Conservation (phyloP, 805 yeast genomes). For the Metschnikowia henanensis region DNA sequence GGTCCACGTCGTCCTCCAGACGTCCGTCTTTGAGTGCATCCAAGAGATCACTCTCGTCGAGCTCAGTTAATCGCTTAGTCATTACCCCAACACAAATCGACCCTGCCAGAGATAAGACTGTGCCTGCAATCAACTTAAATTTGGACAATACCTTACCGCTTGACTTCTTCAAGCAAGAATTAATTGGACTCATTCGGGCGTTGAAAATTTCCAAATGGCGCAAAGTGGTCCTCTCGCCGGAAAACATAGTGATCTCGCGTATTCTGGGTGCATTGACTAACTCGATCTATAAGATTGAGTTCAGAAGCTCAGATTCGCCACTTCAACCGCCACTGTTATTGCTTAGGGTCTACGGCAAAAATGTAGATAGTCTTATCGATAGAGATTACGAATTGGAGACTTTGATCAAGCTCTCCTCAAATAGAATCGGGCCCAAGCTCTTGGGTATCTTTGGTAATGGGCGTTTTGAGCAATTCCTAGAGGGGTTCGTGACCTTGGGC, state of each 20-base stretch:
- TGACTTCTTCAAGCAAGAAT: slow-evolving; percentile 84
- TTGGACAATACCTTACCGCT: slow-evolving; percentile 77
- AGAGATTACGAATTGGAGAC: slow-evolving; percentile 76
- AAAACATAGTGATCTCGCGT: slow-evolving; percentile 54
- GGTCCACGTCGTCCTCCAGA: slow-evolving; percentile 34
- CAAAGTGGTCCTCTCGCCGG: slow-evolving; percentile 42
- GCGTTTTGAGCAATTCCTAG: slow-evolving; percentile 88
- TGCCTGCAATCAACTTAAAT: slow-evolving; percentile 54
- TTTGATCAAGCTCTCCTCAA: slow-evolving; percentile 68
- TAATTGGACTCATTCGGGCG: slow-evolving; percentile 60
- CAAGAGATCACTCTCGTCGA: slow-evolving; percentile 36
- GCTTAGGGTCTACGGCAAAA: slow-evolving; percentile 84
- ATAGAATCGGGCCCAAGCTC: slow-evolving; percentile 84
- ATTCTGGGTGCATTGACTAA: slow-evolving; percentile 95
- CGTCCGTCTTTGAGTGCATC: slow-evolving; percentile 33
- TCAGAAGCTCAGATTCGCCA: slow-evolving; percentile 36
- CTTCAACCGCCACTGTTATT: slow-evolving; percentile 59
- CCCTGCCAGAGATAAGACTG: slow-evolving; percentile 30
- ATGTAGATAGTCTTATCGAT: slow-evolving; percentile 83
- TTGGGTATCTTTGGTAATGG: slow-evolving; percentile 92
- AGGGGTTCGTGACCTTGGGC: slow-evolving; percentile 76
- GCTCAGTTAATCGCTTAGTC: slow-evolving; percentile 29
- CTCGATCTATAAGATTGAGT: slow-evolving; percentile 76
- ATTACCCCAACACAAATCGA: slow-evolving; percentile 30
- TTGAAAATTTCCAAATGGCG: slow-evolving; percentile 82